Evolutionary conservation across 177 flowering plant genomes (phyloP).

Genomic region (Vitis hybrid): DNA sequence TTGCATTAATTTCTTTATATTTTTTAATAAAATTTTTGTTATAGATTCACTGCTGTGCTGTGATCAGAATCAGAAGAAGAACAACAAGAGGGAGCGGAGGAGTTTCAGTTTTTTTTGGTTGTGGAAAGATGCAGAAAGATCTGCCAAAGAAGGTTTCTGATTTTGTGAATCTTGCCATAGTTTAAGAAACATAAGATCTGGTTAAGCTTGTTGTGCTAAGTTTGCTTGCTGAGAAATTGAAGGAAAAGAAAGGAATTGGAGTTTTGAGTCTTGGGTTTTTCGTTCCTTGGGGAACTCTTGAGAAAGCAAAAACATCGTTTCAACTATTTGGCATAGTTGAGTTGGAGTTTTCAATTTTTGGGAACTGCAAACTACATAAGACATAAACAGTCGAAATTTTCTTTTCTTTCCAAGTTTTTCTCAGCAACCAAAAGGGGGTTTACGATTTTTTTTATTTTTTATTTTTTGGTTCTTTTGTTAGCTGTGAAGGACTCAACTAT

Average conservation of each 20-base stretch:
- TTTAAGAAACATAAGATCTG: neutral
- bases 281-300: too few species aligned
- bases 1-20: neutral
- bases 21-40: neutral
- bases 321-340: neutral
- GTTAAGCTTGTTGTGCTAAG: neutral
- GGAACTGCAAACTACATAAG: neutral
- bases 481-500: neutral
- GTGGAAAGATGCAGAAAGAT: constrained; percentile 19
- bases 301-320: too few species aligned
- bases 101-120: neutral
- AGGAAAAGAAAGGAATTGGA: neutral
- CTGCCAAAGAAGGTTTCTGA: constrained; percentile 20
- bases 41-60: neutral
- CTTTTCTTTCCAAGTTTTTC: neutral
- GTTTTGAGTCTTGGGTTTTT: neutral
- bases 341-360: neutral
- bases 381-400: neutral
- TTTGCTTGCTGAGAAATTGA: constrained; percentile 7
- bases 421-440: neutral
- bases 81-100: neutral
- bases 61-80: neutral
- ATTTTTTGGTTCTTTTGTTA: neutral
- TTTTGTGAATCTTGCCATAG: neutral
- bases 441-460: neutral